Percentiles rank a stretch among this genome's conserved stretches.
Conservation (phyloP, 441 rosid genomes). For the Omphalea diandra region DNA sequence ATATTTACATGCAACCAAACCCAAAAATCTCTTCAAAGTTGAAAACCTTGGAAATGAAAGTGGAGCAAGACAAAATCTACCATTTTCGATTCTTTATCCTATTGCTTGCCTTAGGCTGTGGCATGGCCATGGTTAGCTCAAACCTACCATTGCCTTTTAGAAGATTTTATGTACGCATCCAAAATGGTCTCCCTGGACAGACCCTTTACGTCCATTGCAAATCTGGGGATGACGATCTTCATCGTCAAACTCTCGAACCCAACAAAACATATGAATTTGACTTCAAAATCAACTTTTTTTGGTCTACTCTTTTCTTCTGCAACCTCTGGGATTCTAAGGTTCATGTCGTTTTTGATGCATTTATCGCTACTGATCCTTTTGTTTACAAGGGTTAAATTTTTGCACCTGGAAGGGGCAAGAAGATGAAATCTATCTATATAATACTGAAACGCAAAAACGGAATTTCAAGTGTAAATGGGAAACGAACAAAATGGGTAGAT, state of each 20-base stretch:
- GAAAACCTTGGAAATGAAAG: too few relatives aligned
- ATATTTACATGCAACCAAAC: background rate
- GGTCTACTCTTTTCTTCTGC: slow-evolving; percentile 12
- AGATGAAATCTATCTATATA: slow-evolving; percentile 23
- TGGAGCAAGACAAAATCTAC: background rate
- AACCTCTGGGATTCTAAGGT: background rate
- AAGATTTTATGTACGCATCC: background rate
- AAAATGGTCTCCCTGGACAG: background rate
- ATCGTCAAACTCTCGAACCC: background rate
- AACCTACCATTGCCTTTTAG: background rate
- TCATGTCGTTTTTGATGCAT: slow-evolving; percentile 11
- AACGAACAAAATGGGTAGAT: too few relatives aligned
- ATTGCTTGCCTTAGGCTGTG: background rate
- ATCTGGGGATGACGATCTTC: slow-evolving; percentile 13
- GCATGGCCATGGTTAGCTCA: background rate
- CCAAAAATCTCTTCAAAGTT: too few relatives aligned
- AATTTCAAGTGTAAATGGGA: slow-evolving; percentile 12
- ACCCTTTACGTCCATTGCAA: slow-evolving; percentile 8
- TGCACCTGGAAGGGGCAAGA: slow-evolving; percentile 35
- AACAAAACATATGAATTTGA: background rate
- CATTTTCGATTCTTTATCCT: background rate
- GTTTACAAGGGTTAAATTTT: background rate
- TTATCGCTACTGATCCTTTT: slow-evolving; percentile 16
- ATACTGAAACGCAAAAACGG: background rate
- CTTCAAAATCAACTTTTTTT: slow-evolving; percentile 4